phyloP scores from a whole-genome alignment of 2,329 filamentous ascomycete species.

The Cercospora citrullina region DNA sequence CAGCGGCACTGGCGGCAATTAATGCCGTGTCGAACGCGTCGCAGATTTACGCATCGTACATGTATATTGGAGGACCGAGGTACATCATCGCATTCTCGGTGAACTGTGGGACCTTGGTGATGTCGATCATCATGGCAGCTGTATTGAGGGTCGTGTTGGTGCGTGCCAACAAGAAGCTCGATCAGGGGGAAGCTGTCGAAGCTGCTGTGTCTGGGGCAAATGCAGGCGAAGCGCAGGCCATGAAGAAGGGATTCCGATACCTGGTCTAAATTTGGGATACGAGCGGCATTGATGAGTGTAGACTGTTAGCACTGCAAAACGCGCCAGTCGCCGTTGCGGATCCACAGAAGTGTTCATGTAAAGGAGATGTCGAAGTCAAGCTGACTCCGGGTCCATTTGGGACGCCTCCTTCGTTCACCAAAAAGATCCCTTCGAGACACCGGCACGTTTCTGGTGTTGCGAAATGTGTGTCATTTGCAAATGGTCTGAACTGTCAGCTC shows the following conservation, averaged over 20 bases:
- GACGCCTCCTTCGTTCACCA: too few relatives aligned
- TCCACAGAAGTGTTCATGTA: neutral
- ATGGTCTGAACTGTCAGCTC: neutral
- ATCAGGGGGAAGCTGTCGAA: slow-evolving; percentile 59
- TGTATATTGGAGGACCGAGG: slow-evolving; percentile 37
- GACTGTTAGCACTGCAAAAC: neutral
- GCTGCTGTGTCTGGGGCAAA: slow-evolving; percentile 53
- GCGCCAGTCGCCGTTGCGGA: neutral
- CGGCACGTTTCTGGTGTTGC: neutral
- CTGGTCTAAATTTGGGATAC: slow-evolving; percentile 38
- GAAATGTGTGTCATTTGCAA: neutral
- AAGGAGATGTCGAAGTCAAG: neutral
- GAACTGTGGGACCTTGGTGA: slow-evolving; percentile 59
- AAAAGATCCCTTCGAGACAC: too few relatives aligned
- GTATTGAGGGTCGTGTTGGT: slow-evolving; percentile 63
- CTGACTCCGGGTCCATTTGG: neutral
- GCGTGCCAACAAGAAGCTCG: slow-evolving; percentile 68
- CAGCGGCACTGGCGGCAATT: slow-evolving; percentile 71
- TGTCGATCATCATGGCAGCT: slow-evolving; percentile 65
- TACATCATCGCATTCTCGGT: slow-evolving; percentile 40
- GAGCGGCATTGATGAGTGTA: neutral
- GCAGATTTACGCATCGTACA: slow-evolving; percentile 59
- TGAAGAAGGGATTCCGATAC: slow-evolving; percentile 65
- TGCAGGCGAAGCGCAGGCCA: slow-evolving; percentile 54
- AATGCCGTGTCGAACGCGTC: slow-evolving; percentile 67